Base-by-base conservation (phyloP, 192 early-diverging fungal genomes). In the Backusella sp. region DNA sequence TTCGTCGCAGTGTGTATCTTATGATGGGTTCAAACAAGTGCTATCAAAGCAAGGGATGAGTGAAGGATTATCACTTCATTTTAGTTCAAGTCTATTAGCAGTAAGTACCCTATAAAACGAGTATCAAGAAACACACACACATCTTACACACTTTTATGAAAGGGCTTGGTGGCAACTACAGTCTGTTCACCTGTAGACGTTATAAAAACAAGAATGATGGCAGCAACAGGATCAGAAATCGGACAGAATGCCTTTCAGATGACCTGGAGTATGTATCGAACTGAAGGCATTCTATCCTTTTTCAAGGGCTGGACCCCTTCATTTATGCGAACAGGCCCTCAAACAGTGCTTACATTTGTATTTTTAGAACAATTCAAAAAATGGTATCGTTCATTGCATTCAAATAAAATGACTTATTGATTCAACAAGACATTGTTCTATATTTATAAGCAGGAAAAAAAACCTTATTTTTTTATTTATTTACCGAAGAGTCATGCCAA, bases 181-280 rank as follows among this genome's bases (percentile, higher is more conserved):
- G 85, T 93, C 2, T 92, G 90, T 26, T 92, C 94, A 14, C 92
- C 92, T 14, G 86, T 92, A 28, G 93, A 94, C 84, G 90, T 96
- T 12, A 90, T 96, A 73, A 96, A 96, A 78, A 94, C 95, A 1
- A 89, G 95, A 32, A 87, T 94, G 68, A 96, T 96, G 95, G 94
- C 92, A 74, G 88, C 88, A 69, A 86, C 79, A 30, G 82, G 80
- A 9, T 81, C 80, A 78, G 28, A 84, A 19, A 81, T 70, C 7
- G 12, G 52, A 17, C 12, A 71, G 9, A 79, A 75, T 4, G 62
- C 77, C 7, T 73, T 82, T 52, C 26, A 77, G 52, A 83, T 85
- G 70, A 83, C 91, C 76, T 82, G 84, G 11, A 73, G 81, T 41
- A 94, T 92, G 52, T 86, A 90, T 28, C 83, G 81, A 68, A 76